phyloP scores from a whole-genome alignment of 176 grass and related monocot genomes.

The Carex pumila region DNA sequence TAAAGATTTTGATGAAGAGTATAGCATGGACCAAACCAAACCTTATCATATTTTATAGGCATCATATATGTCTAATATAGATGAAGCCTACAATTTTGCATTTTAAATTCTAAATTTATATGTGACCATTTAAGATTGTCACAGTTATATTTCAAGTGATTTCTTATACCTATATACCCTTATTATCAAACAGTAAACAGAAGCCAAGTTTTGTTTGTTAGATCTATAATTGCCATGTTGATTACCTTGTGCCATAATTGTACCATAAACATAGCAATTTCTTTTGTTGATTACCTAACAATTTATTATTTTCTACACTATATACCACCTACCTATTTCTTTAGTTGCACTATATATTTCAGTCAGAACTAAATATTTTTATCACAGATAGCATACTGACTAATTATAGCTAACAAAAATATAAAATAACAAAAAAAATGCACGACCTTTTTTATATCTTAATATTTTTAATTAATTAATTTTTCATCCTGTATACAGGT shows the following conservation, averaged over 20 bases:
- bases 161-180: neutral
- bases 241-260: neutral
- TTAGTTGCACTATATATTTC: neutral
- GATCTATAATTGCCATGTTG: neutral
- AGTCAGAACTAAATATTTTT: neutral
- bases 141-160: neutral
- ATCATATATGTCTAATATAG: neutral
- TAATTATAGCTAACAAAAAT: neutral
- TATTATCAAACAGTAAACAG: neutral
- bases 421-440: neutral
- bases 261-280: neutral
- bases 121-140: neutral
- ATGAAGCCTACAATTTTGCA: neutral
- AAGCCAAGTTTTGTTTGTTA: neutral
- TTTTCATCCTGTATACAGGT: conserved; percentile 8
- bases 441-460: neutral
- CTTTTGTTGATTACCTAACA: neutral
- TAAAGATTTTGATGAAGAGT: too few relatives aligned
- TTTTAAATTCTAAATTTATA: neutral
- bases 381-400: neutral
- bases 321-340: neutral
- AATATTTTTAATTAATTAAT: neutral
- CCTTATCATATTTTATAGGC: neutral
- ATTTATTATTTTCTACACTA: neutral
- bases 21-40: neutral